Evolutionary conservation across 179 eudicot species (phyloP), one percentile per base, ranked within the genome.

Genomic region (Beta macrorhiza): DNA sequence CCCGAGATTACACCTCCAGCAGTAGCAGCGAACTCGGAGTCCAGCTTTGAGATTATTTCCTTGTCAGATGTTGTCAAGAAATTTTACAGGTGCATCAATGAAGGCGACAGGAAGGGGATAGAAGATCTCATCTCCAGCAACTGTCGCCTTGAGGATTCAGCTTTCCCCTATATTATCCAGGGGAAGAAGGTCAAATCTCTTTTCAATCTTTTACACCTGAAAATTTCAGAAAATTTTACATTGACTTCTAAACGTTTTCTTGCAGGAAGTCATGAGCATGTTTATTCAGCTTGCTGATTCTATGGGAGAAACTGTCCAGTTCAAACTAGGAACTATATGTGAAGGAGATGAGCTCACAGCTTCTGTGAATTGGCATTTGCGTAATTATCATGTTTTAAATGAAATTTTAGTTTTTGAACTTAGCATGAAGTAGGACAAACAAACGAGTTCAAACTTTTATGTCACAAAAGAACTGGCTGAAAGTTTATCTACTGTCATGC

Each of bases 311-410:
- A 91, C 84, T 67, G 86, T 90, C 1, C 82, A 87, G 80, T 92
- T 95, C 87, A 82, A 82, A 56, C 59, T 87, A 7, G 91, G 88
- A 61, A 79, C 80, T 58, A 73, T 92, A 17, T 89, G 88, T 52
- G 82, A 87, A 86, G 95, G 98, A 82, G 91, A 87, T 49, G 89
- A 86, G 3, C 79, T 72, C 20, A 80, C 75, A 51, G 90, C 86
- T 82, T 88, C 82, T 51, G 90, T 89, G 37, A 84, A 73, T 45
- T 95, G 98, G 98, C 91, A 92, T 84, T 83, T 95, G 58, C 97
- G 98, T 93, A 37, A 49, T 49, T 49, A 89, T 42, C 6, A 5
- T 57, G 53, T 65, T 56, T 62, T 74, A 25, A 67, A 44, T 22
- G 19, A 58, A 15, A 58, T 1, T 13, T 13, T 0, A 2, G 16